Base-by-base conservation (phyloP, 2,329 filamentous ascomycete genomes). In the Ophiostoma novo-ulmi region DNA sequence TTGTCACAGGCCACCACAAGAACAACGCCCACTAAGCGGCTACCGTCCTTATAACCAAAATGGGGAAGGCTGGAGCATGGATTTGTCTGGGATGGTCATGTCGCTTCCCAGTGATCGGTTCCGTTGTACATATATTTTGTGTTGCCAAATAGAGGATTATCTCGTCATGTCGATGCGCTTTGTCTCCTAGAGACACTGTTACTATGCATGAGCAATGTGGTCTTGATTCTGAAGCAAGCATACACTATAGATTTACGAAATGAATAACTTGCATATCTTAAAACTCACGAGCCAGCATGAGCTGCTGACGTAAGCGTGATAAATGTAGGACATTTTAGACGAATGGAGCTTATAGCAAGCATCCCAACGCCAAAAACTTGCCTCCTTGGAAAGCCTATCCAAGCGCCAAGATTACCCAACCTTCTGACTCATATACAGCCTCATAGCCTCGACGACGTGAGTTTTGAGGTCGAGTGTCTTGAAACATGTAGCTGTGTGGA, bases 1-100 rank as follows among this genome's bases (percentile, higher is more conserved):
- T 4, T n/a, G 17, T 11, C 63, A 1, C 77, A 99, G 95, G 95
- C 78, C 94, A 99, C 89, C 94, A 98, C 91, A 99, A 99, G 92
- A 98, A 99, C 91, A 96, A 99, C 83, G 92, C 93, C 78, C 95
- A 99, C 87, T 99, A 96, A 85, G 79, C 61, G 67, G 55, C 65
- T 55, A 58, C 61, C 14, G 41, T 22, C 7, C 22, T 31, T 31
- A 44, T 5, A 61, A 26, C 14, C n/a, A 65, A 67, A 69, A 67
- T 41, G 38, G 39, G 55, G 22, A 72, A 65, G 44, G 39, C 68
- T 35, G 71, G 64, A 61, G 38, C 69, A 44, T 36, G 41, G 52
- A 63, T 61, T 7, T 58, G 67, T 64, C 70, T 35, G 70, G 68
- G 69, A 68, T 63, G 41, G n/a, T 31, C 38, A 58, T 58, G 67